Evolutionary conservation across 176 grass and related monocot genomes (phyloP), one percentile per base, ranked within the genome.

Genomic region (Poa pratensis): DNA sequence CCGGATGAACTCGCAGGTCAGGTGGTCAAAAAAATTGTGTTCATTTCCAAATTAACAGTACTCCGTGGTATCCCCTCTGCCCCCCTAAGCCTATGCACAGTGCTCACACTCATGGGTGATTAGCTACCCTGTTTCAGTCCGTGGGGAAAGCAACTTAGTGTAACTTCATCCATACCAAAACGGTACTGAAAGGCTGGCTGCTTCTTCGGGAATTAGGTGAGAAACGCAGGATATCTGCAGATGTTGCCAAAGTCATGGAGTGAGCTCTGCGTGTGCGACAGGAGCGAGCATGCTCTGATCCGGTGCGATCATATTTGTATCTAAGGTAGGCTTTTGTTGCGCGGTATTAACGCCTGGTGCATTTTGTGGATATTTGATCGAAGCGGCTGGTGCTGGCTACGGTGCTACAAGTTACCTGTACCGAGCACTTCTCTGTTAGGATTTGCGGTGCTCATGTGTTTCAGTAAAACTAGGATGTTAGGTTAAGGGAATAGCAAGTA

Each of bases 1-100:
- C 5, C 37, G 37, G 37, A 39, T 39, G 3, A 39, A 39, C 5
- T 39, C 37, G 37, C 37, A 39, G 37, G 37, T 39, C 37, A 39
- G 37, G 5, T 39, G 37, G 37, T 39, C 5, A 39, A 39, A 39
- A 39, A 39, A 39, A 5, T 39, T 39, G 5, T 5, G 37, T 39
- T 6, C 37, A 6, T 6, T 39, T 32, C 30, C 30, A 32, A 32
- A 32, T 32, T 32, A 32, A 32, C 30, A 32, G 37, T 39, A 86
- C 79, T 95, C 93, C 49, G 93, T 92, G 88, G 87, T 30, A 28
- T 34, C 13, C 1, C 66, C 40, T 75, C 78, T 71, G 48, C n/a
- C 5, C 7, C 53, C 49, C 24, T 42, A 60, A 53, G 11, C 9
- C 66, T 13, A 34, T 1, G 3, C 19, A 13, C 19, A 6, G 17